These are phyloP conservation scores for Aspergillus neoniger DNA, from an alignment of 2,329 filamentous ascomycete species.

Conservation along the genomic window DNA sequence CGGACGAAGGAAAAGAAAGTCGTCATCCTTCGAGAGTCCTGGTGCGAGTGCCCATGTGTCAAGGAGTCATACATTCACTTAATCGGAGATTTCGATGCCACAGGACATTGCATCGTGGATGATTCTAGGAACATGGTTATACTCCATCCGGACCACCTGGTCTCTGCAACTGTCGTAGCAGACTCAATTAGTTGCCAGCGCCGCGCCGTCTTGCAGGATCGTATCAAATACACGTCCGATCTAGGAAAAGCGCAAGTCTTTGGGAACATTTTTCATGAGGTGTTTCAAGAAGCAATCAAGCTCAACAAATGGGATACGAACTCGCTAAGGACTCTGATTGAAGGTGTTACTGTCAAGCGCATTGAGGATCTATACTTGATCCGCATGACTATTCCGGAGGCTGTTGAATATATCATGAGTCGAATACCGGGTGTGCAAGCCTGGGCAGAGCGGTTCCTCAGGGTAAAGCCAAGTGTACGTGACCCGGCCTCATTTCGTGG, in stretches of 20 bases:
- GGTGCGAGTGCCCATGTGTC: slow-evolving; percentile 78
- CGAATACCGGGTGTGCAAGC: slow-evolving; percentile 79
- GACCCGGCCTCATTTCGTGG: neutral
- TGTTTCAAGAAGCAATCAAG: slow-evolving; percentile 88
- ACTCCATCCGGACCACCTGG: slow-evolving; percentile 89
- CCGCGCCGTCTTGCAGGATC: slow-evolving; percentile 88
- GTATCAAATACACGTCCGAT: slow-evolving; percentile 86
- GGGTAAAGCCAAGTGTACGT: slow-evolving; percentile 66
- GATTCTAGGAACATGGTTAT: slow-evolving; percentile 85
- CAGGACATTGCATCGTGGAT: slow-evolving; percentile 77
- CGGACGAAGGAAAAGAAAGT: slow-evolving; percentile 65
- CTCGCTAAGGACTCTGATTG: slow-evolving; percentile 68
- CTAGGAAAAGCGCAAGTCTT: slow-evolving; percentile 81
- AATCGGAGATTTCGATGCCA: slow-evolving; percentile 71
- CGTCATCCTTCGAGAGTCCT: slow-evolving; percentile 79
- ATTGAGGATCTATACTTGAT: slow-evolving; percentile 90
- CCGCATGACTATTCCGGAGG: slow-evolving; percentile 70
- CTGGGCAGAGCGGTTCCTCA: slow-evolving; percentile 83
- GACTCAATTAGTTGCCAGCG: slow-evolving; percentile 92
- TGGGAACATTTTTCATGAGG: slow-evolving; percentile 88
- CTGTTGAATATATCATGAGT: slow-evolving; percentile 75
- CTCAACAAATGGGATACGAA: slow-evolving; percentile 75
- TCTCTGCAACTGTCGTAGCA: slow-evolving; percentile 93
- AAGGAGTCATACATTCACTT: slow-evolving; percentile 80
- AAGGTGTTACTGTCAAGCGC: slow-evolving; percentile 70